Percentiles rank a stretch among this genome's conserved stretches.
Evolutionary conservation across 176 grass and related monocot genomes (phyloP).

Genomic region (Saccharum officinarum): DNA sequence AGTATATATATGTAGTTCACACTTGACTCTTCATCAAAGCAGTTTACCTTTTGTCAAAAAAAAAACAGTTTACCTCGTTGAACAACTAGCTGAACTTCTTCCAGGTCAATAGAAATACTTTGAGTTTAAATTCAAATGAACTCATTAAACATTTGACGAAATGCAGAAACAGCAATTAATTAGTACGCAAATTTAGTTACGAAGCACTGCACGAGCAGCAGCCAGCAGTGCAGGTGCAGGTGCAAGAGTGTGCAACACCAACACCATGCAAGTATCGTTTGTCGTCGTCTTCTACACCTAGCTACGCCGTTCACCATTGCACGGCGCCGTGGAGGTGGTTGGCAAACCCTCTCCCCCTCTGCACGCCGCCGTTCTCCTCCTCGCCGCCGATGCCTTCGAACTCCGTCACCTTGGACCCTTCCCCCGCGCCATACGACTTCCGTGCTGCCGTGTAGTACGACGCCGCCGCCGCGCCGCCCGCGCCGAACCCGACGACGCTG

Average conservation of each 20-base stretch:
- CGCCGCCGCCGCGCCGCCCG: conserved; percentile 9
- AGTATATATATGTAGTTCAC: too few relatives aligned
- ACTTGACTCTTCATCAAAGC: too few relatives aligned
- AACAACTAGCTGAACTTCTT: too few relatives aligned
- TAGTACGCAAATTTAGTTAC: neutral
- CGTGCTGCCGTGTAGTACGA: conserved; percentile 38
- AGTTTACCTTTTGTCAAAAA: too few relatives aligned
- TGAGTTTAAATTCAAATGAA: neutral
- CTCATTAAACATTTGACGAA: neutral
- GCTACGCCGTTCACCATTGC: conserved; percentile 43
- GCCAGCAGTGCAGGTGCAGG: neutral
- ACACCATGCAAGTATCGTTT: neutral
- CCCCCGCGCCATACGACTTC: conserved; percentile 35
- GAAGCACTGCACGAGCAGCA: neutral
- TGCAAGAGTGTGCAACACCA: neutral
- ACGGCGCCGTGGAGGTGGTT: conserved; percentile 44
- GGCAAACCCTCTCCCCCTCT: conserved; percentile 36
- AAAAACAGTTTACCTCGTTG: too few relatives aligned
- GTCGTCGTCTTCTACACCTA: neutral
- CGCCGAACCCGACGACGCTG: conserved; percentile 34
- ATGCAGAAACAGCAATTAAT: neutral
- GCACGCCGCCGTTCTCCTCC: conserved; percentile 33
- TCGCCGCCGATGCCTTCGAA: conserved; percentile 32
- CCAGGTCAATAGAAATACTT: too few relatives aligned
- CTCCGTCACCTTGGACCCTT: conserved; percentile 17